A percentile compares a stretch with the other conserved stretches of the same genome.
Conservation (phyloP, 208 protist genomes). For the Chromosphaera perkinsii region DNA sequence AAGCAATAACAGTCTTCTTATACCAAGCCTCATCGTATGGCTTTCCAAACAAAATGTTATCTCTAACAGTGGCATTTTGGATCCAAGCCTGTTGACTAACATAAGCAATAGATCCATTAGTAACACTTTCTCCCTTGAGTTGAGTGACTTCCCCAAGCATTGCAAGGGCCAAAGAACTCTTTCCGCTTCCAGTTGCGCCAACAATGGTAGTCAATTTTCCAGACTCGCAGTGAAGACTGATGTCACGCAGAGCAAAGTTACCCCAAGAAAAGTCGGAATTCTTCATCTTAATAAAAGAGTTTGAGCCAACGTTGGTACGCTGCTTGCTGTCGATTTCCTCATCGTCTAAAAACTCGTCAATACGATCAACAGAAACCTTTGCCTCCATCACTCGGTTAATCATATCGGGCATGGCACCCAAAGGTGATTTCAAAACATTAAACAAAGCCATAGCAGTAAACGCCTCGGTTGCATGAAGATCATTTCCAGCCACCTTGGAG, state of each 20-base stretch:
- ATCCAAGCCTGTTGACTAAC: constrained; percentile 70
- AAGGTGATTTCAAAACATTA: constrained; percentile 72
- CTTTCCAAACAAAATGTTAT: constrained; percentile 78
- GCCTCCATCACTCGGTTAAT: constrained; percentile 63
- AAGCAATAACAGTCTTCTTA: neutral
- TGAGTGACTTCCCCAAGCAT: constrained; percentile 59
- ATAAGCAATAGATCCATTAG: constrained; percentile 57
- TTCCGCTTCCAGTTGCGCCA: constrained; percentile 62
- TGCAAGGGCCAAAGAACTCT: constrained; percentile 54
- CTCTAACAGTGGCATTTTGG: constrained; percentile 54
- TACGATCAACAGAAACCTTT: constrained; percentile 62
- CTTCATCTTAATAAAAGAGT: neutral
- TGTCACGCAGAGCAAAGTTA: neutral
- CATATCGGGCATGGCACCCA: constrained; percentile 67
- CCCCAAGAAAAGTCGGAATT: constrained; percentile 10
- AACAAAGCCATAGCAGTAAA: constrained; percentile 79
- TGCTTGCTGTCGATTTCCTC: constrained; percentile 32
- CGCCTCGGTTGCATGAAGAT: constrained; percentile 66
- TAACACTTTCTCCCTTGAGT: constrained; percentile 21
- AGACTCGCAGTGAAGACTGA: neutral
- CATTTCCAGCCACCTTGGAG: constrained; percentile 46
- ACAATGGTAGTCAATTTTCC: constrained; percentile 39
- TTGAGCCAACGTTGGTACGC: neutral
- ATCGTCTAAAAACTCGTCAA: constrained; percentile 55
- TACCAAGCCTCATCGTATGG: constrained; percentile 26